Evolutionary conservation across 2,329 filamentous ascomycete species (phyloP).

Genomic region (Fusarium xylarioides): DNA sequence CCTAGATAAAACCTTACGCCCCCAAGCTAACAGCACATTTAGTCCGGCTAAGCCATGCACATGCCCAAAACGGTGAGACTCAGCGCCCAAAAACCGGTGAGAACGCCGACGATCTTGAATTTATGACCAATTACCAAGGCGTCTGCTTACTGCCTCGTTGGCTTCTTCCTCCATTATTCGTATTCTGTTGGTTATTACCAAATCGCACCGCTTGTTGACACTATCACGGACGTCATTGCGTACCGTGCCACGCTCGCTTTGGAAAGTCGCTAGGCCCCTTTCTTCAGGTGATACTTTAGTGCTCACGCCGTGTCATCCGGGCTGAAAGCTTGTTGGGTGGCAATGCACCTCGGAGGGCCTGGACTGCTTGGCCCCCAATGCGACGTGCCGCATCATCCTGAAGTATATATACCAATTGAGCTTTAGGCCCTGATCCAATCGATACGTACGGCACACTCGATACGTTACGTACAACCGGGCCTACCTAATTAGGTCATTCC

Average conservation of each 20-base stretch:
- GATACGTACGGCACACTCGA: too few relatives aligned
- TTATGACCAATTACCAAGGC: neutral
- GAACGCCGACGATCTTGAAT: neutral
- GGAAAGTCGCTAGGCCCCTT: neutral
- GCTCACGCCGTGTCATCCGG: slow-evolving; percentile 10
- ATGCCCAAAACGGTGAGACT: neutral
- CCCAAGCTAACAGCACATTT: too few relatives aligned
- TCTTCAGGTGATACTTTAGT: slow-evolving; percentile 3
- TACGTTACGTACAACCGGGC: too few relatives aligned
- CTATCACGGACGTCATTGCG: slow-evolving; percentile 4
- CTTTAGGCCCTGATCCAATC: too few relatives aligned
- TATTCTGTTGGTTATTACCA: neutral
- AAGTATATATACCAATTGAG: neutral
- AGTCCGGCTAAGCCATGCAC: neutral
- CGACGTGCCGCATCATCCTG: neutral
- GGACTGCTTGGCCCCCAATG: neutral
- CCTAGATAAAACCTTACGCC: too few relatives aligned
- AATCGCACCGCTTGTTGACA: neutral
- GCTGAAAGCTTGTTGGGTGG: slow-evolving; percentile 14
- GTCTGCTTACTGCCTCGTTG: neutral
- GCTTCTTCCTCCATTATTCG: neutral
- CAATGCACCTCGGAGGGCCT: neutral
- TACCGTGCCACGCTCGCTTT: neutral
- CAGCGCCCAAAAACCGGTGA: neutral
- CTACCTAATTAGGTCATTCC: too few relatives aligned